These are phyloP conservation scores for Tricladium varicosporioides DNA, from an alignment of 2,329 filamentous ascomycete species.

Conservation along the genomic window DNA sequence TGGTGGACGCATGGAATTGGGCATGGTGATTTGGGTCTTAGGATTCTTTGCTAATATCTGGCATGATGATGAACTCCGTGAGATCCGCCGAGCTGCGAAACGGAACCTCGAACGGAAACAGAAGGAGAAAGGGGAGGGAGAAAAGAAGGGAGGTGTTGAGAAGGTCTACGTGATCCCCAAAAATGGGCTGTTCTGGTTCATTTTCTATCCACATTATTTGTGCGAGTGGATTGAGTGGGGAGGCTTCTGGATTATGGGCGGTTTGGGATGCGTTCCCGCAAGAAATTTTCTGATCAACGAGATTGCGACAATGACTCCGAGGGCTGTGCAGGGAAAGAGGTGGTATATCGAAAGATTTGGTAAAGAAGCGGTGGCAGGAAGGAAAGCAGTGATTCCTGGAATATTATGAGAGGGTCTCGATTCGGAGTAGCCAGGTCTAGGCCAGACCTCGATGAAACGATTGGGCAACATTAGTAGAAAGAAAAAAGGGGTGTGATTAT, in stretches of 20 bases:
- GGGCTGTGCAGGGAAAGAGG: slow-evolving; percentile 73
- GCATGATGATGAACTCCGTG: slow-evolving; percentile 85
- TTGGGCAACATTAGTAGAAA: not conserved
- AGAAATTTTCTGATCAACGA: slow-evolving; percentile 84
- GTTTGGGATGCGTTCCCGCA: slow-evolving; percentile 68
- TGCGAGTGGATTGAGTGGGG: slow-evolving; percentile 96
- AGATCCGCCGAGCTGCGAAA: slow-evolving; percentile 73
- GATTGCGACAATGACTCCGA: slow-evolving; percentile 82
- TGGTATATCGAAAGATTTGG: slow-evolving; percentile 94
- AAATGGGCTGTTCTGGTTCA: slow-evolving; percentile 75
- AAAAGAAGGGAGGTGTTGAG: slow-evolving; percentile 50
- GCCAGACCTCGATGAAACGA: not conserved
- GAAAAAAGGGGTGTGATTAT: not conserved
- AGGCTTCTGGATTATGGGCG: slow-evolving; percentile 79
- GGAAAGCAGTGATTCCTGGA: slow-evolving; percentile 71
- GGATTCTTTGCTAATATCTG: slow-evolving; percentile 80
- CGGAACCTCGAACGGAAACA: slow-evolving; percentile 50
- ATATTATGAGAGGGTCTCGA: slow-evolving; percentile 25
- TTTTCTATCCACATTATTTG: slow-evolving; percentile 92
- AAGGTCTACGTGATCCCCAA: slow-evolving; percentile 88
- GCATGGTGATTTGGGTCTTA: slow-evolving; percentile 72
- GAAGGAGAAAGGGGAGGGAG: slow-evolving; percentile 40
- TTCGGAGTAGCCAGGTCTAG: not conserved
- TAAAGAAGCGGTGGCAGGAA: slow-evolving; percentile 70
- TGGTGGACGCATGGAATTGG: slow-evolving; percentile 51